phyloP scores from a whole-genome alignment of 106 monocot species.

The Apostasia shenzhenica region DNA sequence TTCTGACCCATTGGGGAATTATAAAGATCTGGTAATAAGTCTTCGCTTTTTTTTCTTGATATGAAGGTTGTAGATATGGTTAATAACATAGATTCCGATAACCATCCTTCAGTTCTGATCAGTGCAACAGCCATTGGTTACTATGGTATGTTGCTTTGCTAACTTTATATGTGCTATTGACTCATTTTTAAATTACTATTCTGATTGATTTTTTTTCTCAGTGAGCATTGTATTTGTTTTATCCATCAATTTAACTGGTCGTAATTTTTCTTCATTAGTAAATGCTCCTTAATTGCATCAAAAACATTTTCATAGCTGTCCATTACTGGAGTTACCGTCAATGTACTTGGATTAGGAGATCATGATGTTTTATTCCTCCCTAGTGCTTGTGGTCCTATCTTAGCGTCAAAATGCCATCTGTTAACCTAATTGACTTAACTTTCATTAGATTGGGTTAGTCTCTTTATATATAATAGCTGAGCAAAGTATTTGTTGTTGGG shows the following conservation, averaged over 20 bases:
- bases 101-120: constrained; percentile 73
- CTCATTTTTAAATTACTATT: not conserved
- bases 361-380: too few relatives aligned
- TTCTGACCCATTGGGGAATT: not conserved
- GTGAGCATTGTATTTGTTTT: too few relatives aligned
- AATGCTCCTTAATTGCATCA: not conserved
- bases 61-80: constrained; percentile 67
- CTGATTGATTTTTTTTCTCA: not conserved
- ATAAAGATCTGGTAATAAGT: not conserved
- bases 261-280: not conserved
- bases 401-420: too few relatives aligned
- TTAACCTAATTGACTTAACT: too few relatives aligned
- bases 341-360: too few relatives aligned
- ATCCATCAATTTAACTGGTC: not conserved
- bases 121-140: constrained; percentile 94
- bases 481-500: too few relatives aligned
- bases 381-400: too few relatives aligned
- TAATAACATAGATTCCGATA: constrained; percentile 32
- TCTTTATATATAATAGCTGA: too few relatives aligned
- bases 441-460: too few relatives aligned
- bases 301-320: too few relatives aligned
- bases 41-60: constrained; percentile 9
- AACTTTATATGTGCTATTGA: not conserved
- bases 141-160: constrained; percentile 47
- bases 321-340: too few relatives aligned